phyloP scores from a whole-genome alignment of 164 flowering plant genomes.

The Sedum album region DNA sequence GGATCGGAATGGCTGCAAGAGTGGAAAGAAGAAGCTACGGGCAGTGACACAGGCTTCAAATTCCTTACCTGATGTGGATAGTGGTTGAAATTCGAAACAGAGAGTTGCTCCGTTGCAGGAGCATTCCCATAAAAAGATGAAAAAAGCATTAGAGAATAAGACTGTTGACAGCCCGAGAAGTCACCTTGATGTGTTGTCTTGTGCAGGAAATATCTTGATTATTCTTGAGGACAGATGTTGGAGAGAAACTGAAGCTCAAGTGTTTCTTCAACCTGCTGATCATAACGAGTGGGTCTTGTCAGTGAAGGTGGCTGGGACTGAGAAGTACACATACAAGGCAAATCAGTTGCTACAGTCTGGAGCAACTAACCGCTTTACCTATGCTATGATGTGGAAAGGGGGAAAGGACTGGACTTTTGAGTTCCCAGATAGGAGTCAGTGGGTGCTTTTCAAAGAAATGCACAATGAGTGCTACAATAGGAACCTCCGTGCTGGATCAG shows the following conservation, averaged over 20 bases:
- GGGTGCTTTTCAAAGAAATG: constrained; percentile 88
- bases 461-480: constrained; percentile 89
- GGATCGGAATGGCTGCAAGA: constrained; percentile 32
- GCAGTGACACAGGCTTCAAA: constrained; percentile 53
- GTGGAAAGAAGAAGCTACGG: constrained; percentile 70
- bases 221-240: constrained; percentile 69
- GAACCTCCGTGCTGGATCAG: constrained; percentile 72
- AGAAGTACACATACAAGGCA: constrained; percentile 71
- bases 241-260: constrained; percentile 74
- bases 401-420: constrained; percentile 96
- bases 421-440: constrained; percentile 80
- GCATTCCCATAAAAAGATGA: constrained; percentile 46
- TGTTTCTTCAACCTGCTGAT: constrained; percentile 61
- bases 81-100: constrained; percentile 42
- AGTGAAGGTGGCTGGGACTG: constrained; percentile 57
- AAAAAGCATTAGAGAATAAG: constrained; percentile 50
- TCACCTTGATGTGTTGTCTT: constrained; percentile 40
- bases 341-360: constrained; percentile 86
- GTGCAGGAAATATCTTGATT: constrained; percentile 75
- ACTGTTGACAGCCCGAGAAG: constrained; percentile 32
- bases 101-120: constrained; percentile 38
- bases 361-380: constrained; percentile 75
- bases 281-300: constrained; percentile 79
- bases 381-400: constrained; percentile 99
- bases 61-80: constrained; percentile 50